Conservation (phyloP, 306 rosid genomes). For the Trifolium subterraneum region DNA sequence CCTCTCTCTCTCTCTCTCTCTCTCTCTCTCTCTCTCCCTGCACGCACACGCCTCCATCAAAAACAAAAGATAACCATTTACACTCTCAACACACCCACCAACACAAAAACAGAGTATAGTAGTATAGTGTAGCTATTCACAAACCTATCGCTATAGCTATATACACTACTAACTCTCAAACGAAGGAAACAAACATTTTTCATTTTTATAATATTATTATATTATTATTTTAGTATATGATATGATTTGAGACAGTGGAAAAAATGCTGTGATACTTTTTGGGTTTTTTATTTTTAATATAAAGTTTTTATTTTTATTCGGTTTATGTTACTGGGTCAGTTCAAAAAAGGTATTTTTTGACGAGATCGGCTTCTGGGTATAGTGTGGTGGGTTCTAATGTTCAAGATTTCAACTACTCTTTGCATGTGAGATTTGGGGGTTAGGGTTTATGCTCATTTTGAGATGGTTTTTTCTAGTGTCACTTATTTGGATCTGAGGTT, state of each 20-base stretch:
- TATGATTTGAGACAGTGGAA: constrained; percentile 19
- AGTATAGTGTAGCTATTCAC: no score
- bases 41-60: constrained; percentile 73
- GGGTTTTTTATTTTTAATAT: not conserved
- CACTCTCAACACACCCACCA: not conserved
- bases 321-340: constrained; percentile 40
- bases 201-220: no score
- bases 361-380: constrained; percentile 70
- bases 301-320: constrained; percentile 13
- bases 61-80: constrained; percentile 55
- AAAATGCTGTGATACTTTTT: constrained; percentile 49
- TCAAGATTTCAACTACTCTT: constrained; percentile 49
- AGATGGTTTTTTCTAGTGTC: constrained; percentile 39
- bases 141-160: not conserved
- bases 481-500: constrained; percentile 85
- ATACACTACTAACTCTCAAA: no score
- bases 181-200: constrained; percentile 17
- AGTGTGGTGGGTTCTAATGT: constrained; percentile 53
- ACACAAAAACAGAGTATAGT: no score
- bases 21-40: constrained; percentile 35
- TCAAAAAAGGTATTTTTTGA: constrained; percentile 26
- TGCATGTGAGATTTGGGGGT: constrained; percentile 49
- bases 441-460: constrained; percentile 50
- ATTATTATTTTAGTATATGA: no score
- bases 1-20: constrained; percentile 24